Conservation (phyloP, 2,329 filamentous ascomycete species). For the Arthrobotrys conoides region DNA sequence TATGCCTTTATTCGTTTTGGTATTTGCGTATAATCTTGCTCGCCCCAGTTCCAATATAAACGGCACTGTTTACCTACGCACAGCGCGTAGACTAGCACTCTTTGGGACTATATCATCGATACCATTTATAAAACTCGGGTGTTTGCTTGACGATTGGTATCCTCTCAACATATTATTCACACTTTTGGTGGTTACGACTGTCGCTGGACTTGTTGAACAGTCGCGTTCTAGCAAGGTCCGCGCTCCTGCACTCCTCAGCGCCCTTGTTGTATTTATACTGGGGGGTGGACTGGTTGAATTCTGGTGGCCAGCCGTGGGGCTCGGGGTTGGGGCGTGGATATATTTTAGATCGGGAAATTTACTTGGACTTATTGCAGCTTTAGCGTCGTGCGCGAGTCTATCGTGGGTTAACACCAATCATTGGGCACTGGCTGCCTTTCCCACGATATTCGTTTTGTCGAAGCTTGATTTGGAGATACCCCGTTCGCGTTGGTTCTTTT, state of each 20-base stretch:
- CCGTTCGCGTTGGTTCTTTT: constrained; percentile 45
- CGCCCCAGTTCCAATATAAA: constrained; percentile 23
- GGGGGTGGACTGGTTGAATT: constrained; percentile 52
- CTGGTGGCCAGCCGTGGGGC: constrained; percentile 46
- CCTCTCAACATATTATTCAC: constrained; percentile 50
- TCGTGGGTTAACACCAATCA: constrained; percentile 43
- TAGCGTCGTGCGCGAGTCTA: constrained; percentile 26
- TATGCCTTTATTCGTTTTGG: constrained; percentile 46
- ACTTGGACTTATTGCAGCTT: not conserved
- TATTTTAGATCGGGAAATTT: constrained; percentile 38
- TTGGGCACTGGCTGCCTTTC: constrained; percentile 50
- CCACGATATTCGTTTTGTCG: constrained; percentile 36
- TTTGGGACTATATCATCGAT: constrained; percentile 36
- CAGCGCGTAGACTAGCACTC: constrained; percentile 4
- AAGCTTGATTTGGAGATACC: constrained; percentile 22
- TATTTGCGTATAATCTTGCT: constrained; percentile 46
- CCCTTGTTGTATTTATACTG: constrained; percentile 20
- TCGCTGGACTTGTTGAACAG: constrained; percentile 29
- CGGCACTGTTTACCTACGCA: constrained; percentile 33
- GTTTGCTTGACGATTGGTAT: constrained; percentile 41
- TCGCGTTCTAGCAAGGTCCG: constrained; percentile 11
- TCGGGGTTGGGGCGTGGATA: constrained; percentile 39
- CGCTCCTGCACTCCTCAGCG: constrained; percentile 6
- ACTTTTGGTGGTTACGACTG: constrained; percentile 41
- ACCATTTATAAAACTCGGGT: constrained; percentile 28